These are phyloP conservation scores for Verticillium tricorpus DNA, from an alignment of 2,329 filamentous ascomycete genomes.

Conservation along the genomic window DNA sequence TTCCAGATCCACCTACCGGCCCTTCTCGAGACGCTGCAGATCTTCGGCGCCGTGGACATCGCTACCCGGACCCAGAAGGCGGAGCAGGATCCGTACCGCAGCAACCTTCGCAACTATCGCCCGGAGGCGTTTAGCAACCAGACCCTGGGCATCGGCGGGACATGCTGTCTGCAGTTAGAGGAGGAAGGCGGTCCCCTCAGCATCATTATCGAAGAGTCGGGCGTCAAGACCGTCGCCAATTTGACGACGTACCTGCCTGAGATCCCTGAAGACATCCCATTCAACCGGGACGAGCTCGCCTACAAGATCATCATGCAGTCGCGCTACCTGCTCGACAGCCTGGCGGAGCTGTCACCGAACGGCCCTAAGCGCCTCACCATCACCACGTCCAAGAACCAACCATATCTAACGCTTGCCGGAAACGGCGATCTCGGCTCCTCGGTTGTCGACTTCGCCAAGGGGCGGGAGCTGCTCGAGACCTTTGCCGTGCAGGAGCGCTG, in stretches of 20 bases:
- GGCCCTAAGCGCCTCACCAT: slow-evolving; percentile 71
- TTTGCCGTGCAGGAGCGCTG: slow-evolving; percentile 59
- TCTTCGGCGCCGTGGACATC: slow-evolving; percentile 81
- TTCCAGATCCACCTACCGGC: slow-evolving; percentile 87
- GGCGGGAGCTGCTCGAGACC: slow-evolving; percentile 67
- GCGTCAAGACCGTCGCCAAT: slow-evolving; percentile 84
- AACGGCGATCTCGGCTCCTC: slow-evolving; percentile 56
- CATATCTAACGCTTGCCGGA: slow-evolving; percentile 71
- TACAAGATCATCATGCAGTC: slow-evolving; percentile 96
- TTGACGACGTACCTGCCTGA: slow-evolving; percentile 83
- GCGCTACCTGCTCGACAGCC: slow-evolving; percentile 65
- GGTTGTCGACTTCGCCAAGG: slow-evolving; percentile 62
- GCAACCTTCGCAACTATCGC: slow-evolving; percentile 57
- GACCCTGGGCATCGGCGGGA: slow-evolving; percentile 75
- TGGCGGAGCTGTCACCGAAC: slow-evolving; percentile 65
- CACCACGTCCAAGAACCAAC: slow-evolving; percentile 56
- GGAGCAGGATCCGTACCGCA: slow-evolving; percentile 56
- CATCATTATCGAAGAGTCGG: slow-evolving; percentile 80
- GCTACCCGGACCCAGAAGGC: slow-evolving; percentile 52
- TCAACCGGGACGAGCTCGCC: slow-evolving; percentile 71
- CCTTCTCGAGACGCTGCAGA: slow-evolving; percentile 89
- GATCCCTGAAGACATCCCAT: slow-evolving; percentile 75
- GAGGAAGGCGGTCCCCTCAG: slow-evolving; percentile 73
- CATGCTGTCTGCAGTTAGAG: slow-evolving; percentile 77
- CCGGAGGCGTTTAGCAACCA: slow-evolving; percentile 79